phyloP scores from a whole-genome alignment of 164 flowering plant genomes.

The Vitis vinifera region DNA sequence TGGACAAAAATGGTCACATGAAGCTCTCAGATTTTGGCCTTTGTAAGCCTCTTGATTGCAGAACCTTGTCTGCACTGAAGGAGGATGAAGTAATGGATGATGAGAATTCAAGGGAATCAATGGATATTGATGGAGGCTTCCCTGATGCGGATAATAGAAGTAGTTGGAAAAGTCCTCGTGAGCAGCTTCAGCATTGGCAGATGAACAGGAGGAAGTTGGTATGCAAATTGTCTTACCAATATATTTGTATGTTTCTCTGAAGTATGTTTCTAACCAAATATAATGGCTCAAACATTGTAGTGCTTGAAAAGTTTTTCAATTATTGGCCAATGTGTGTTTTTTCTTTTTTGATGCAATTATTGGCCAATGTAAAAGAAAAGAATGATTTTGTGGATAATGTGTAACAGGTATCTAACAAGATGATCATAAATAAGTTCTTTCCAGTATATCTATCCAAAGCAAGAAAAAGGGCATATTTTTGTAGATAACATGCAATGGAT shows the following conservation, averaged over 20 bases:
- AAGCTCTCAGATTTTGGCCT: slow-evolving; percentile 66
- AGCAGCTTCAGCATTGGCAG: slow-evolving; percentile 80
- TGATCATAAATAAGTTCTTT: too few species aligned
- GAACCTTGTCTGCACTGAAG: slow-evolving; percentile 37
- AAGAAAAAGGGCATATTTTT: too few species aligned
- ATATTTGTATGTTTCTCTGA: not conserved
- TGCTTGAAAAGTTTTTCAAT: not conserved
- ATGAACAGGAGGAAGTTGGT: slow-evolving; percentile 71
- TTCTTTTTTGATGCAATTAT: too few species aligned
- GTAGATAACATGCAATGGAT: too few species aligned
- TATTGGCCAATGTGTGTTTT: too few species aligned
- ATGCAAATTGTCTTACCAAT: slow-evolving; percentile 9
- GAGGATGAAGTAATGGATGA: slow-evolving; percentile 45
- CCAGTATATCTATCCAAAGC: too few species aligned
- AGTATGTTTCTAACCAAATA: not conserved
- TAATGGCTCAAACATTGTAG: not conserved
- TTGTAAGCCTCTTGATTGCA: slow-evolving; percentile 63
- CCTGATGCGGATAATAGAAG: slow-evolving; percentile 43
- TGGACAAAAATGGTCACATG: slow-evolving; percentile 64
- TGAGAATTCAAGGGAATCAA: slow-evolving; percentile 36
- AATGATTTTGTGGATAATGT: too few species aligned
- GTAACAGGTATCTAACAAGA: too few species aligned
- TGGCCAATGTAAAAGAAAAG: too few species aligned
- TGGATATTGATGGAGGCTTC: slow-evolving; percentile 43
- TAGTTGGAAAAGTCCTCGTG: slow-evolving; percentile 57